Evolutionary conservation across 345 rosid genomes (phyloP).

Genomic region (Lepidium sativum): DNA sequence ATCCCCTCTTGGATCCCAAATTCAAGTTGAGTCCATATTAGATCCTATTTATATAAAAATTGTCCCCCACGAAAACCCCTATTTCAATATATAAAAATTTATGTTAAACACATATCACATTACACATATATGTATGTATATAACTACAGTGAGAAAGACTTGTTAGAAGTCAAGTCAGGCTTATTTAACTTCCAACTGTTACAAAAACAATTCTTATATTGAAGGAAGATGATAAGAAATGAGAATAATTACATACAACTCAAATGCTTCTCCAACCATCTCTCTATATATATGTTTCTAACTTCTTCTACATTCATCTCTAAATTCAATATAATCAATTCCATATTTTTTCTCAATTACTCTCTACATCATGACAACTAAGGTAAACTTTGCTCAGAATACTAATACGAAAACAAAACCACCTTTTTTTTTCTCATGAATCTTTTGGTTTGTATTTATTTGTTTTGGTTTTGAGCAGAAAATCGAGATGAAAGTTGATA

Average conservation of each 20-base stretch:
- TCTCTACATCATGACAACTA: conserved; percentile 18
- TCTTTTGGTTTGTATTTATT: not conserved
- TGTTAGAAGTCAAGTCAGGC: conserved; percentile 12
- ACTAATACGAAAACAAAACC: not conserved
- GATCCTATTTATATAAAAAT: not conserved
- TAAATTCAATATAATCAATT: not conserved
- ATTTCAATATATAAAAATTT: not conserved
- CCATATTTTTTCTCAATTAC: no score
- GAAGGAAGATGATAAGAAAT: conserved; percentile 21
- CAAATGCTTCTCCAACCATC: not conserved
- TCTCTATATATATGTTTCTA: conserved; percentile 5
- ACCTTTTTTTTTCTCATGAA: not conserved
- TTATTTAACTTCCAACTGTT: not conserved
- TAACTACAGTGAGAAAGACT: conserved; percentile 1
- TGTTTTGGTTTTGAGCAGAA: conserved; percentile 21
- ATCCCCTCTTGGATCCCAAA: not conserved
- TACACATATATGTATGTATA: not conserved
- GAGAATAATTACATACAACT: not conserved
- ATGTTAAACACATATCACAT: not conserved
- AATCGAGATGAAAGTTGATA: conserved; percentile 24
- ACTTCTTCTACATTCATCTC: conserved; percentile 7
- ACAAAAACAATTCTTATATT: not conserved
- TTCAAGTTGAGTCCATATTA: conserved; percentile 11
- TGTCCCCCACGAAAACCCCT: not conserved
- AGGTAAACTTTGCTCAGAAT: conserved; percentile 16